Conservation (phyloP, 495 filamentous ascomycete genomes). For the Penicillium manginii region DNA sequence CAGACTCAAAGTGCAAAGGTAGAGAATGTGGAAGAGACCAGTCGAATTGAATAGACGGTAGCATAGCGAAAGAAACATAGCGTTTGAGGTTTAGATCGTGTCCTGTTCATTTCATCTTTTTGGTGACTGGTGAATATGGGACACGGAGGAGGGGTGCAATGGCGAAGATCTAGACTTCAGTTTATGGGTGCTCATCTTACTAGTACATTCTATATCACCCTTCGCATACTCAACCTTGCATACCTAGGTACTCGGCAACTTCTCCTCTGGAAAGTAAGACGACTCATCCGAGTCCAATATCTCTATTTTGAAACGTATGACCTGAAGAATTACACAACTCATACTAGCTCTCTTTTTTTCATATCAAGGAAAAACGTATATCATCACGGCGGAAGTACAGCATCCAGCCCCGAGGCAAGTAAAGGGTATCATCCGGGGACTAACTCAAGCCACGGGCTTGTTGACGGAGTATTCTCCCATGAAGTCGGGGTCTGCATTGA, state of each 20-base stretch:
- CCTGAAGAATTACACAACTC: slow-evolving; percentile 3
- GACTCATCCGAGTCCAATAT: background rate
- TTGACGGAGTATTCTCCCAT: slow-evolving; percentile 65
- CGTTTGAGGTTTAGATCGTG: background rate
- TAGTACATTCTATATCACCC: too few species aligned
- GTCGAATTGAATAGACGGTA: background rate
- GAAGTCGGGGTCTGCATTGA: slow-evolving; percentile 75
- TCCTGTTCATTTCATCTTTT: too few species aligned
- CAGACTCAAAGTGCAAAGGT: background rate
- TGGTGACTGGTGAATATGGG: too few species aligned
- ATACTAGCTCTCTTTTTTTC: slow-evolving; percentile 13
- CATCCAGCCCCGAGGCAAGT: slow-evolving; percentile 16
- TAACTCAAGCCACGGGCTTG: slow-evolving; percentile 30
- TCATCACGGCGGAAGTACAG: slow-evolving; percentile 23
- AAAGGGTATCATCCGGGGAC: slow-evolving; percentile 31
- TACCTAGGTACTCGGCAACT: too few species aligned
- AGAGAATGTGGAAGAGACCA: background rate
- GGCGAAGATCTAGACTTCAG: too few species aligned
- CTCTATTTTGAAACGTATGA: slow-evolving; percentile 5
- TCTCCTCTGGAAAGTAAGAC: background rate
- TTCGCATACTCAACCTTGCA: too few species aligned
- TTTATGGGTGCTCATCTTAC: too few species aligned
- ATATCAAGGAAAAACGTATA: slow-evolving; percentile 25
- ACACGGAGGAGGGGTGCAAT: too few species aligned
- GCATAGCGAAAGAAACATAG: background rate